Conservation (phyloP, 495 filamentous ascomycete species). For the Diplogelasinospora grovesii region DNA sequence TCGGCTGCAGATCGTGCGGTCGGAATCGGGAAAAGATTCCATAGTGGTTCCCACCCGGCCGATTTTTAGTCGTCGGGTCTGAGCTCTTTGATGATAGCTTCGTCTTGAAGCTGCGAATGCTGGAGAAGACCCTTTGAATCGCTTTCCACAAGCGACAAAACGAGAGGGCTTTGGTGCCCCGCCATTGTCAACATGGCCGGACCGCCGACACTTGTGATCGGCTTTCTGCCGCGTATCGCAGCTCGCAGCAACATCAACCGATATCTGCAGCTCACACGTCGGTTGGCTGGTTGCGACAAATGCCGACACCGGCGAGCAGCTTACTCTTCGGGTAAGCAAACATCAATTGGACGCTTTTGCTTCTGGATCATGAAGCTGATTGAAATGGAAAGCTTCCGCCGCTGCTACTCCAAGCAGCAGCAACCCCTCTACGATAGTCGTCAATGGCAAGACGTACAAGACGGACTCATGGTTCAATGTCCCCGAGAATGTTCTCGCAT, state of each 20-base stretch:
- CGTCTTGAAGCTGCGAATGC: background rate
- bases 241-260: constrained; percentile 2
- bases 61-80: background rate
- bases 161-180: no score
- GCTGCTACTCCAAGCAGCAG: background rate
- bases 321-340: constrained; percentile 22
- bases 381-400: background rate
- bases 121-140: no score
- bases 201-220: constrained; percentile 9
- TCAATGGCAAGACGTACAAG: constrained; percentile 57
- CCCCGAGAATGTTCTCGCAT: constrained; percentile 63
- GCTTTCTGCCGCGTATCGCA: constrained; percentile 6
- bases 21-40: background rate
- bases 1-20: background rate
- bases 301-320: constrained; percentile 8
- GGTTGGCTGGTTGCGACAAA: no score
- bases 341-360: background rate
- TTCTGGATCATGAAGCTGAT: background rate
- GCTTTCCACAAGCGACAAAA: no score
- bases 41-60: background rate
- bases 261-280: background rate
- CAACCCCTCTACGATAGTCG: constrained; percentile 16
- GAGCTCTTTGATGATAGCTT: background rate
- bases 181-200: constrained; percentile 11
- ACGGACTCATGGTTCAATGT: constrained; percentile 84